Conservation (phyloP, 1,139 yeast genomes). For the Trichomonascaceae sp. region DNA sequence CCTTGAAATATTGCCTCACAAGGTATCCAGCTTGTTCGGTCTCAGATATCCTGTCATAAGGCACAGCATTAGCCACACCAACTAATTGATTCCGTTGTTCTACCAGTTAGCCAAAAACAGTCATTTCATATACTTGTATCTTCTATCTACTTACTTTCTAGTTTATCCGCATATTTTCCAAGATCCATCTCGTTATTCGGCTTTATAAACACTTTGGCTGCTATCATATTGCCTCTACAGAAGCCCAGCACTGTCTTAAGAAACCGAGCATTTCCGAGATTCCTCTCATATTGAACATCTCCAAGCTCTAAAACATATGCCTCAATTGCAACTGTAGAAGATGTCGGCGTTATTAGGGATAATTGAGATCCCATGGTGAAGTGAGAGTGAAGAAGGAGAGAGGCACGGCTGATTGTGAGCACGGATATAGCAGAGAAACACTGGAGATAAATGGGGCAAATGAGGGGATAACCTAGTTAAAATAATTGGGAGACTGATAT, state of each 20-base stretch:
- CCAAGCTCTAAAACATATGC: conserved; percentile 79
- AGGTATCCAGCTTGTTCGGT: conserved; percentile 91
- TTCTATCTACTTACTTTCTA: conserved; percentile 18
- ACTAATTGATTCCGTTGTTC: conserved; percentile 11
- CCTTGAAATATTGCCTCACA: conserved; percentile 71
- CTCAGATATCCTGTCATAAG: conserved; percentile 70
- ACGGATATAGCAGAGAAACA: not conserved
- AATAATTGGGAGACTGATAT: too few relatives aligned
- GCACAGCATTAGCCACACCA: conserved; percentile 47
- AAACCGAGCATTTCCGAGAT: conserved; percentile 69
- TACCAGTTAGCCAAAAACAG: conserved; percentile 2
- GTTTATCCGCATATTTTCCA: conserved; percentile 21
- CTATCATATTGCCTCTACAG: conserved; percentile 57
- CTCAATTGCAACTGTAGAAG: conserved; percentile 86
- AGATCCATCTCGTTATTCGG: conserved; percentile 46
- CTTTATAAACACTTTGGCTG: conserved; percentile 77
- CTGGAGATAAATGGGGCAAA: not conserved
- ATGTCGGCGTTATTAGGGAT: conserved; percentile 72
- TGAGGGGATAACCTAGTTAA: not conserved
- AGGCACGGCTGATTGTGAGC: not conserved
- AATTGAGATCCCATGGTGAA: conserved; percentile 74
- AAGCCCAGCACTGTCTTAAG: conserved; percentile 76
- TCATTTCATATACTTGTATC: too few relatives aligned
- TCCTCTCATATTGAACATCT: conserved; percentile 66
- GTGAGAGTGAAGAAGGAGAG: not conserved